These are phyloP conservation scores for Clavariopsis aquatica DNA, from an alignment of 495 filamentous ascomycete genomes.

Conservation along the genomic window DNA sequence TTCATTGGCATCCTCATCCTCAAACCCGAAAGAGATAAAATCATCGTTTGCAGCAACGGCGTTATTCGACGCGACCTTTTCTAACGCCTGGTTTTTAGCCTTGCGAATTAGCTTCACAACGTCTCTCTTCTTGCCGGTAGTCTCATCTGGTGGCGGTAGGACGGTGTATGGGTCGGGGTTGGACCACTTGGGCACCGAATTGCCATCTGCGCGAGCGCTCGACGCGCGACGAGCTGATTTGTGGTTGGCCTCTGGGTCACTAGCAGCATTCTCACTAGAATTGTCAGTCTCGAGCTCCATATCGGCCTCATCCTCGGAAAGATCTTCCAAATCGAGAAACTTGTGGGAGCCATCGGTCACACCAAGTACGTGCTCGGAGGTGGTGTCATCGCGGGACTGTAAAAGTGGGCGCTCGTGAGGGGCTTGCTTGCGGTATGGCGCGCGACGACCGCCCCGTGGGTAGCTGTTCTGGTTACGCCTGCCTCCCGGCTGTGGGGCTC, in stretches of 20 bases:
- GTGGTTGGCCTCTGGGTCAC: conserved; percentile 8
- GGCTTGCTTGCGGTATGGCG: conserved; percentile 5
- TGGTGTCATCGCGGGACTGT: conserved; percentile 20
- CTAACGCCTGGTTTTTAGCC: conserved; percentile 57
- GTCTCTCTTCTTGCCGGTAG: conserved; percentile 69
- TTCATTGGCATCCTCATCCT: no score
- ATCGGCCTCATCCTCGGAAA: conserved; percentile 31
- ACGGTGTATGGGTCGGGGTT: conserved; percentile 91
- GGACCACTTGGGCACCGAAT: conserved; percentile 73
- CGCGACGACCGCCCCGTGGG: conserved; percentile 6
- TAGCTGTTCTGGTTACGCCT: conserved; percentile 1
- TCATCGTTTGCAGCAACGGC: conserved; percentile 67
- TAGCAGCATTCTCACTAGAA: neutral
- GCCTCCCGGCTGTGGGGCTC: neutral
- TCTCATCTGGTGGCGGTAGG: conserved; percentile 70
- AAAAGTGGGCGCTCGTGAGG: conserved; percentile 35
- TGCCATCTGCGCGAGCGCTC: conserved; percentile 41
- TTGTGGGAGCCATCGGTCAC: conserved; percentile 27
- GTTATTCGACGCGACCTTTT: conserved; percentile 50
- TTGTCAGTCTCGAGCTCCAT: conserved; percentile 26
- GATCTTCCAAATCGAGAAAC: conserved; percentile 34
- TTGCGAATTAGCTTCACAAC: conserved; percentile 87
- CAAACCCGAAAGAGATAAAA: conserved; percentile 78
- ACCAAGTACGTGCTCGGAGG: conserved; percentile 36
- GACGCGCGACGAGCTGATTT: conserved; percentile 13